Base-by-base conservation (phyloP, 257 asterid genomes). In the Solanum phureja region DNA sequence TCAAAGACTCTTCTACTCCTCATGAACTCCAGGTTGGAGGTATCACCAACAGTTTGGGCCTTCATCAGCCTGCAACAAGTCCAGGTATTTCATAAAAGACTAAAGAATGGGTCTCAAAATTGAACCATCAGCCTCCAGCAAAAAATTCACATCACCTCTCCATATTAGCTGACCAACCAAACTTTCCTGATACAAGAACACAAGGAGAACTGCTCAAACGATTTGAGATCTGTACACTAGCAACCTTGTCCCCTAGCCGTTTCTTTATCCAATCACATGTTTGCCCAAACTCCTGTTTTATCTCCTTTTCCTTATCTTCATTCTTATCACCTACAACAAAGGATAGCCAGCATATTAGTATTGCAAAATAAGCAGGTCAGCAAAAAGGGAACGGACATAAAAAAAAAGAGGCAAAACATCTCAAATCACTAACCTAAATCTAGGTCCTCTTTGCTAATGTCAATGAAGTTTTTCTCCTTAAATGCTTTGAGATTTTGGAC, bases 161-260 rank as follows among this genome's bases (percentile, higher is more conserved):
- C 99, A 97, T 97, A 88, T 97, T 96, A 71, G 99, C 99, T 85
- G 99, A 97, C 99, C 98, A 96, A 73, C 99, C 99, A 91, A 97
- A 97, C 91, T 97, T 97, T 87, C 98, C 99, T 1, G 99, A 91
- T 64, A 96, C 99, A 91, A 97, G 99, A 89, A 95, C 99, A 91
- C 99, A 97, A 73, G 99, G 99, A 40, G 99, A 97, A 46, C 94
- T 24, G 89, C 98, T 94, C 85, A 97, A 94, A 77, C 99, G 99
- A 87, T 90, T 96, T 66, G 99, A 97, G 86, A 97, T 93, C 87
- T 97, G 98, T 83, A 97, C 99, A 62, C 97, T 91, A 16, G 99
- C 96, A 60, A 97, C 98, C 89, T 90, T 95, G 34, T 96, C 97
- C 7, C 96, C 98, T 60, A 97, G 90, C 34, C 93, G 94, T 52